Evolutionary conservation across 2,329 filamentous ascomycete species (phyloP).

Genomic region (Hysterium pulicare): DNA sequence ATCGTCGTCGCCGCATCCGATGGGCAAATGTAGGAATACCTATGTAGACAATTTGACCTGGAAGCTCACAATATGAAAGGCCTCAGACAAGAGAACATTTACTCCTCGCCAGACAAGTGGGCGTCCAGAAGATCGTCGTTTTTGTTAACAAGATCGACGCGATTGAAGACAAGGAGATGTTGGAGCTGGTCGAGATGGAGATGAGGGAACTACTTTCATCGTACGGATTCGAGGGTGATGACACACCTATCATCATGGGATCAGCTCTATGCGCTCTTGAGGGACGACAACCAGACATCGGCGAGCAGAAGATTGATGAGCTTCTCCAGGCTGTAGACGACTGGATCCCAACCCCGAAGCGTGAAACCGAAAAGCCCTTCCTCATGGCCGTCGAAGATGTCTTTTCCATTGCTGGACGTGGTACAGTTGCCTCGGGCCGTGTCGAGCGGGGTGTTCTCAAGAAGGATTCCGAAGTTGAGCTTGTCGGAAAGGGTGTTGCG

Average conservation of each 20-base stretch:
- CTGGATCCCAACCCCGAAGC: conserved; percentile 94
- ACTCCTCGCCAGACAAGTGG: conserved; percentile 94
- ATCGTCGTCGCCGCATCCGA: conserved; percentile 98
- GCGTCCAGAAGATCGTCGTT: conserved; percentile 96
- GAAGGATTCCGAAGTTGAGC: conserved; percentile 90
- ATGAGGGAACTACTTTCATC: conserved; percentile 93
- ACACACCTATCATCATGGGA: conserved; percentile 95
- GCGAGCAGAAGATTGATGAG: conserved; percentile 82
- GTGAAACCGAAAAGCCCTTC: conserved; percentile 97
- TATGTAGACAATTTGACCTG: background rate
- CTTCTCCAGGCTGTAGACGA: conserved; percentile 84
- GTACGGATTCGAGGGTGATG: conserved; percentile 97
- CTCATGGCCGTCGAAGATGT: conserved; percentile 89
- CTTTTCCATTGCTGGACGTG: conserved; percentile 68
- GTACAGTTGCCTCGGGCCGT: conserved; percentile 94
- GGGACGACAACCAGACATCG: conserved; percentile 81
- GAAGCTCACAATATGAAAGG: conserved; percentile 36
- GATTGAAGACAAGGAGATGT: conserved; percentile 96
- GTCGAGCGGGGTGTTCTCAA: conserved; percentile 94
- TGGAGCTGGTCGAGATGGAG: conserved; percentile 99
- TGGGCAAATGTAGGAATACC: conserved; percentile 74
- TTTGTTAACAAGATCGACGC: conserved; percentile 99
- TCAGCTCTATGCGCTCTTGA: conserved; percentile 95
- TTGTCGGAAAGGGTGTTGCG: conserved; percentile 78
- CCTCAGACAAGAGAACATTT: conserved; percentile 98